phyloP scores from a whole-genome alignment of 345 rosid species.

The Geranium brycei region DNA sequence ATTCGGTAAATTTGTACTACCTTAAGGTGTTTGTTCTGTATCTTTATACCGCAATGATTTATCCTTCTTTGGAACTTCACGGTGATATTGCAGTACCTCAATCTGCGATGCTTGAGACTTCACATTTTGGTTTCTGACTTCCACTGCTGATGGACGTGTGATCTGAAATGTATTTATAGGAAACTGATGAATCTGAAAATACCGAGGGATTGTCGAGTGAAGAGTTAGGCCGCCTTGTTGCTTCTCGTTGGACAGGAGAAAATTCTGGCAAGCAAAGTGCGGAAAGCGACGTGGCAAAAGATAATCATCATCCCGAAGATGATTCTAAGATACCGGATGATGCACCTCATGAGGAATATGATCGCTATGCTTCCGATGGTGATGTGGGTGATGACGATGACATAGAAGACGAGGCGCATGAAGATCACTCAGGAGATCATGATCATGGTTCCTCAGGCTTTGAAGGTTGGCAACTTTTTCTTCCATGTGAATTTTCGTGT shows the following conservation, averaged over 20 bases:
- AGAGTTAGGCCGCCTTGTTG: constrained; percentile 51
- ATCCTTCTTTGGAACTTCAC: no score
- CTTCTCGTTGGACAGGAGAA: constrained; percentile 96
- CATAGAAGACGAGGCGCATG: neutral
- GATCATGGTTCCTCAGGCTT: no score
- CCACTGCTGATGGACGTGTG: neutral
- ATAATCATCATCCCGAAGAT: constrained; percentile 18
- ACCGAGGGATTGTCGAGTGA: no score
- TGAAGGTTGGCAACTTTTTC: no score
- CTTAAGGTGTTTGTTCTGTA: no score
- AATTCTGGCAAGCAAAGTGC: constrained; percentile 34
- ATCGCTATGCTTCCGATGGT: constrained; percentile 41
- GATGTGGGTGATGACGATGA: neutral
- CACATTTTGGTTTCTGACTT: neutral
- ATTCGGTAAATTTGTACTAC: no score
- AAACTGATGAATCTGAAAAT: no score
- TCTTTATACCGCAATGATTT: no score
- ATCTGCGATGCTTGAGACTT: neutral
- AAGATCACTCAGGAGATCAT: neutral
- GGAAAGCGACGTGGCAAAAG: constrained; percentile 17
- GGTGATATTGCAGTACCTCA: neutral
- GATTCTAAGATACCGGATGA: no score
- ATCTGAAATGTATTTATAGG: neutral
- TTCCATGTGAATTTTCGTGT: neutral
- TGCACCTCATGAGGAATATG: no score